Conservation (phyloP, 345 rosid species). For the Aethionema arabicum region DNA sequence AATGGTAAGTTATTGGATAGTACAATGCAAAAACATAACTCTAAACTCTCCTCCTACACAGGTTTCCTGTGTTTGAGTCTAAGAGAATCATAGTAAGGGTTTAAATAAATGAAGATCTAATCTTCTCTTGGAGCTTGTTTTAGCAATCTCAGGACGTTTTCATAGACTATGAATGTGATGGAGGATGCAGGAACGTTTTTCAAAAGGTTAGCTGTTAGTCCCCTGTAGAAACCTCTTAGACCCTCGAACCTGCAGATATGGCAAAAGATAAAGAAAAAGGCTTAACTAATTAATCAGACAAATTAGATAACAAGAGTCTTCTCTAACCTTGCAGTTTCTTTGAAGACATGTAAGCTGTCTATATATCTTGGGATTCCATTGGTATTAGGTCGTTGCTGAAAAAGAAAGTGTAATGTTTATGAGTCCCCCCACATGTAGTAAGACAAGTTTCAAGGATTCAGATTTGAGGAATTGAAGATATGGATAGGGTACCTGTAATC, state of each 20-base stretch:
- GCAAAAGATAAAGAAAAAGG: neutral
- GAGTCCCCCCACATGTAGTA: neutral
- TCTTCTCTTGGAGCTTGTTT: constrained; percentile 29
- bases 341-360: constrained; percentile 84
- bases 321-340: constrained; percentile 64
- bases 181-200: constrained; percentile 92
- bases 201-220: constrained; percentile 77
- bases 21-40: no score
- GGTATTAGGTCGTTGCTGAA: constrained; percentile 80
- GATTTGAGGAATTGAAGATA: constrained; percentile 14
- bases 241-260: constrained; percentile 78
- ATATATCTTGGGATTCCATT: constrained; percentile 72
- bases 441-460: neutral
- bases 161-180: constrained; percentile 78
- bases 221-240: constrained; percentile 78
- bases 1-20: neutral
- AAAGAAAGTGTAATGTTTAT: neutral
- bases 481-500: constrained; percentile 58
- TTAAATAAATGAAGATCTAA: constrained; percentile 15
- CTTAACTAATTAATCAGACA: neutral
- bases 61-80: no score
- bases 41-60: neutral
- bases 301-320: neutral
- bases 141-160: constrained; percentile 72
- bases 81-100: neutral